Conservation (phyloP, 257 asterid species). For the Capsicum baccatum region DNA sequence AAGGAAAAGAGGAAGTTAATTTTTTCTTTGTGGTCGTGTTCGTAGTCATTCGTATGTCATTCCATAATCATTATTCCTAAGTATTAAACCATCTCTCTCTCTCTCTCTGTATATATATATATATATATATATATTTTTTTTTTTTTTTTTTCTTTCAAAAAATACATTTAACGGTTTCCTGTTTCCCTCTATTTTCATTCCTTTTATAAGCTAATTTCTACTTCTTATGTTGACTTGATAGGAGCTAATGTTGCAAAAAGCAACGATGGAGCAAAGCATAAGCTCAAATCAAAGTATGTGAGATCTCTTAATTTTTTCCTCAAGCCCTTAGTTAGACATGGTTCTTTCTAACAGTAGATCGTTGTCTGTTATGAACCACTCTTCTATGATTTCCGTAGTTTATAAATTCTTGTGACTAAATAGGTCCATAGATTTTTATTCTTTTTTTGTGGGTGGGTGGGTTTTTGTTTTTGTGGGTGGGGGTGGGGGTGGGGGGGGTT, state of each 20-base stretch:
- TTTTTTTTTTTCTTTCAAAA: not conserved
- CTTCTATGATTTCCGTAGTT: not conserved
- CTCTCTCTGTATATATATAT: too few species aligned
- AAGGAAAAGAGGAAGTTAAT: not conserved
- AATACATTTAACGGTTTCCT: not conserved
- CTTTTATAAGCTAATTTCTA: constrained; percentile 29
- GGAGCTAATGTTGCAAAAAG: constrained; percentile 45
- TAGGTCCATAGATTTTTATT: not conserved
- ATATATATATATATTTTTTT: too few species aligned
- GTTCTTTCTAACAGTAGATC: not conserved
- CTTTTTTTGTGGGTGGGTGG: not conserved
- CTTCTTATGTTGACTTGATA: constrained; percentile 38
- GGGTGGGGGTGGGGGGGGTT: not conserved
- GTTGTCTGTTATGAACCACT: not conserved
- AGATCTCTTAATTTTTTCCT: not conserved
- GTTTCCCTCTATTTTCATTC: constrained; percentile 1
- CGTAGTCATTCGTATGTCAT: not conserved
- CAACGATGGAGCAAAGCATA: constrained; percentile 35
- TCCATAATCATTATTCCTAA: not conserved
- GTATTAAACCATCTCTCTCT: not conserved
- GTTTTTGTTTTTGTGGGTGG: not conserved
- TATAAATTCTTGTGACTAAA: not conserved
- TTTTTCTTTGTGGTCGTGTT: not conserved
- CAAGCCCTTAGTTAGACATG: not conserved
- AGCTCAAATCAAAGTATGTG: constrained; percentile 59